Base-by-base conservation (phyloP, 2,329 filamentous ascomycete genomes). In the Pseudogymnoascus destructans region DNA sequence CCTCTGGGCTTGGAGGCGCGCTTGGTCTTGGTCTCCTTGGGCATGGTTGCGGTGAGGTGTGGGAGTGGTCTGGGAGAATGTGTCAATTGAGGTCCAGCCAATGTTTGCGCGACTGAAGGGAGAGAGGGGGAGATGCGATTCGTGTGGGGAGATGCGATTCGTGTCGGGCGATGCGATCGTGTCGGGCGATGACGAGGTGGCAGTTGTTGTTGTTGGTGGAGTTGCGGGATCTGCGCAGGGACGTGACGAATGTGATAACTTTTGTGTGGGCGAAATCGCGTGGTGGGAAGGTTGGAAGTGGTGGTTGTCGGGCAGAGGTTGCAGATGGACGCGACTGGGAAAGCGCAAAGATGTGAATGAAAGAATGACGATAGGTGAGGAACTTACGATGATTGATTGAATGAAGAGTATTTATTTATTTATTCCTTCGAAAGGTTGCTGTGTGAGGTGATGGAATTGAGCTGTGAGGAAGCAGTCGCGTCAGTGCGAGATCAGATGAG, bases 21-120 rank as follows among this genome's bases (percentile, higher is more conserved):
- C 69, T 79, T 79, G 65, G 67, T 77, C 63, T 77, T 73, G 73
- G 80, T 80, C 66, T 83, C 82, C 77, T 86, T 86, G 69, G 84
- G 83, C 84, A 87, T 87, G 63, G 64, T 82, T 69, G 60, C 46
- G 55, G 62, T 56, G 33, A 19, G 59, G 57, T 60, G 57, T 27
- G 40, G 56, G 57, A 60, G 57, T 27, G 32, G 25, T 27, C 56
- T 56, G 17, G 30, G 19, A 58, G 25, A 36, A 57, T 13, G 52
- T 17, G 36, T 56, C 58, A 59, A 59, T 59, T 59, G 52, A 57
- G 10, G 25, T 19, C 55, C 42, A 36, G 57, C 30, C 21, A 27
- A 23, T 25, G 25, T 19, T 40, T 35, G 33, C 13, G 33, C 13
- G 33, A 35, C 15, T 35, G 33, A 35, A 35, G 6, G 1, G 25